phyloP scores from a whole-genome alignment of 2,329 filamentous ascomycete species.

The Chaetomiaceae sp. region DNA sequence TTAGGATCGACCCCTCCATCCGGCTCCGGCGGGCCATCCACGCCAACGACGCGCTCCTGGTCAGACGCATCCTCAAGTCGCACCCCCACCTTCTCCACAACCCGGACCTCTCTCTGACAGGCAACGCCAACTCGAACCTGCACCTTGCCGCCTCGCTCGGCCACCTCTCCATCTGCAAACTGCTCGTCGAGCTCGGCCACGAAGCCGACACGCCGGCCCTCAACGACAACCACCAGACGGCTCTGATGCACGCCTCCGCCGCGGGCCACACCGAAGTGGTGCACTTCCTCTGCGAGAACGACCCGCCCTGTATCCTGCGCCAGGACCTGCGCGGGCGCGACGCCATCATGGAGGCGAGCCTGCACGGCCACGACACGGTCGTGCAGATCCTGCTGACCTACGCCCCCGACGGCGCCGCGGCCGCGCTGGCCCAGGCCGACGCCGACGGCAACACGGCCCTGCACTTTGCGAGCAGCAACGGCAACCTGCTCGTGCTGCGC shows the following conservation, averaged over 20 bases:
- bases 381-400: conserved; percentile 62
- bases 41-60: conserved; percentile 65
- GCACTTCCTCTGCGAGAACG: conserved; percentile 61
- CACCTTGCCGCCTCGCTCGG: conserved; percentile 75
- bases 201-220: conserved; percentile 66
- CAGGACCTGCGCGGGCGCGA: conserved; percentile 65
- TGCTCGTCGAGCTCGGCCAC: conserved; percentile 69
- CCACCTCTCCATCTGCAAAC: conserved; percentile 61
- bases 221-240: conserved; percentile 75
- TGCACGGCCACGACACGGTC: conserved; percentile 57
- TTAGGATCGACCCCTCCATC: conserved; percentile 72
- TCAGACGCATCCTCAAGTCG: conserved; percentile 69
- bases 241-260: conserved; percentile 71
- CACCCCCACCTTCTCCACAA: conserved; percentile 71
- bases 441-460: conserved; percentile 77
- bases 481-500: conserved; percentile 70
- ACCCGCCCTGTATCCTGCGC: conserved; percentile 58
- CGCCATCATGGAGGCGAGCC: conserved; percentile 62
- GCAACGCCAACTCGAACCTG: conserved; percentile 75
- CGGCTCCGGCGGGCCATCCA: conserved; percentile 79
- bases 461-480: conserved; percentile 79
- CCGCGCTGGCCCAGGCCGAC: conserved; percentile 56
- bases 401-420: conserved; percentile 48
- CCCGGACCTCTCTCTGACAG: conserved; percentile 63
- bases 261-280: conserved; percentile 70